These are phyloP conservation scores for Prasinococcaceae sp. DNA, from an alignment of 139 green algal species.

Conservation along the genomic window DNA sequence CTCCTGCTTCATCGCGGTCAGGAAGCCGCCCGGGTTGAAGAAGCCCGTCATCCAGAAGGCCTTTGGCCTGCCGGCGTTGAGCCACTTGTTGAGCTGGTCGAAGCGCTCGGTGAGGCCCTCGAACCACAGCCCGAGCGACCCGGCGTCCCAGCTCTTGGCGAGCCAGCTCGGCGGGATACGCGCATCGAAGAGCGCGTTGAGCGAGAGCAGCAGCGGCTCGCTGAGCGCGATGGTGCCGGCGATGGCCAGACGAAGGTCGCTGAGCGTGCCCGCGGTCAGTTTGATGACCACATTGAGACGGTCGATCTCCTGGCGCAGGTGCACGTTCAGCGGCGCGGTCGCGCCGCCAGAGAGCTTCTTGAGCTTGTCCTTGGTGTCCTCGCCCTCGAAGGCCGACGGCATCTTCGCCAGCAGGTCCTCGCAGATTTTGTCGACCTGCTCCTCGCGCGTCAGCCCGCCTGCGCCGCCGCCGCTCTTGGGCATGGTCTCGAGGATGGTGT, in stretches of 20 bases:
- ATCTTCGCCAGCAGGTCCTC: slow-evolving; percentile 79
- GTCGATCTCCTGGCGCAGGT: slow-evolving; percentile 84
- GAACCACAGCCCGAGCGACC: slow-evolving; percentile 74
- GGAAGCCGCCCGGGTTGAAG: slow-evolving; percentile 76
- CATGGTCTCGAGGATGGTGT: slow-evolving; percentile 74
- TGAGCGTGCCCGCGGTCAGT: slow-evolving; percentile 43
- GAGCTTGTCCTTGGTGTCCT: slow-evolving; percentile 72
- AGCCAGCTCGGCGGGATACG: slow-evolving; percentile 66
- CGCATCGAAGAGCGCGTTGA: slow-evolving; percentile 74
- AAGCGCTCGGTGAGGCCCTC: slow-evolving; percentile 65
- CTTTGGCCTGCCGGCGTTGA: slow-evolving; percentile 68
- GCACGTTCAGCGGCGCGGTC: slow-evolving; percentile 67
- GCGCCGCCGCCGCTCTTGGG: slow-evolving; percentile 53
- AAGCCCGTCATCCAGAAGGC: slow-evolving; percentile 87
- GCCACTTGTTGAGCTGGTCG: slow-evolving; percentile 83
- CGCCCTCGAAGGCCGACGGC: slow-evolving; percentile 63
- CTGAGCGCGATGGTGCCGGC: slow-evolving; percentile 72
- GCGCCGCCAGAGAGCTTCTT: slow-evolving; percentile 61
- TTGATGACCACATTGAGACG: slow-evolving; percentile 64
- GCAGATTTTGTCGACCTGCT: slow-evolving; percentile 77
- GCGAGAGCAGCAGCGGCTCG: slow-evolving; percentile 52
- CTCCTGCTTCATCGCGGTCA: slow-evolving; percentile 31
- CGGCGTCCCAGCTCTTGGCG: slow-evolving; percentile 57
- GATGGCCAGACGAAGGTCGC: slow-evolving; percentile 74
- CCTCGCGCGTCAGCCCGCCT: slow-evolving; percentile 58